Conservation (phyloP, 495 filamentous ascomycete genomes). For the Aspergillus indologenus region DNA sequence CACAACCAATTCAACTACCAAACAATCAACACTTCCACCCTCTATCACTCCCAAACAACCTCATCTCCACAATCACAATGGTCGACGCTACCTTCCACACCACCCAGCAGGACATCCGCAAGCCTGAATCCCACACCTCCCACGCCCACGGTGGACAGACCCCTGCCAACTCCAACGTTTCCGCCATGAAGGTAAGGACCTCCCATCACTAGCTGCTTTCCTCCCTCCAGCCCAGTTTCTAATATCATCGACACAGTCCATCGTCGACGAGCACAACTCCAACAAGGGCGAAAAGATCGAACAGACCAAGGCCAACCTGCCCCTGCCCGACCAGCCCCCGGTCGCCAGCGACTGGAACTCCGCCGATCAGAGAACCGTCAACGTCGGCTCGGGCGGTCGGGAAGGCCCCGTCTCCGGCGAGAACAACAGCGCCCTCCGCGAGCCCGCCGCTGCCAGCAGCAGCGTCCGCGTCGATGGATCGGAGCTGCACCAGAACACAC, state of each 20-base stretch:
- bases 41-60: not conserved
- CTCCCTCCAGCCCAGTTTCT: constrained; percentile 6
- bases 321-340: constrained; percentile 75
- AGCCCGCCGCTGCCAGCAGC: constrained; percentile 60
- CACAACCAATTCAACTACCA: not conserved
- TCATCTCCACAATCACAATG: constrained; percentile 22
- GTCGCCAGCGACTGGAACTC: constrained; percentile 73
- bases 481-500: constrained; percentile 39
- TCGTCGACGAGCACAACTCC: constrained; percentile 41
- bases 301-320: constrained; percentile 64
- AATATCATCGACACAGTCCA: constrained; percentile 35
- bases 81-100: constrained; percentile 50
- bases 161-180: constrained; percentile 47
- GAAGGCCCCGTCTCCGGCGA: constrained; percentile 54
- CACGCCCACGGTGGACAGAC: constrained; percentile 37
- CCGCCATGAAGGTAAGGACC: constrained; percentile 41
- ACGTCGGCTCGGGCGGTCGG: constrained; percentile 61
- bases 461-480: constrained; percentile 50
- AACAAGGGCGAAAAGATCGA: constrained; percentile 64
- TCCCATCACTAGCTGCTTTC: not conserved
- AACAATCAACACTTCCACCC: not conserved
- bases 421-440: constrained; percentile 54
- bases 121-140: constrained; percentile 46
- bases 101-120: constrained; percentile 51
- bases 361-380: constrained; percentile 61